Base-by-base conservation (phyloP, 768 basidiomycete species). In the Mrakia gelida region DNA sequence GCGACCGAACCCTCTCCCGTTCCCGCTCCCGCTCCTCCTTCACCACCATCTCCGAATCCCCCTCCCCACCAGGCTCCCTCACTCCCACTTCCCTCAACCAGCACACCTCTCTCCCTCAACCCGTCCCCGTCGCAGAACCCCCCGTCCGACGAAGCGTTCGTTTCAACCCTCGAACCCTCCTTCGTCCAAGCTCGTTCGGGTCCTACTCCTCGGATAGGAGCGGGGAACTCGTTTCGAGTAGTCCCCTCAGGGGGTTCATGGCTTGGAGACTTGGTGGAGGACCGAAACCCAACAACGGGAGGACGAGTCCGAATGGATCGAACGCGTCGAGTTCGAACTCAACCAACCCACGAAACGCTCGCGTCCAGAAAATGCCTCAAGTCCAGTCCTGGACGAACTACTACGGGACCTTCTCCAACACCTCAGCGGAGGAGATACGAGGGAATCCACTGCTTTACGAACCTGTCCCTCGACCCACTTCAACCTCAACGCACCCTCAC, bases 81-180 rank as follows among this genome's bases (percentile, higher is more conserved):
- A 73, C 61, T 18, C 56, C 54, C 4, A 73, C 73, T 1, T 56
- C 49, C 30, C n/a, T 23, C 41, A 32, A 30, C 7, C 52, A 52
- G 21, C 67, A 68, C 21, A 5, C 34, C 30, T 13, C 34, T n/a
- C 61, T 38, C 13, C 73, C 73, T 34, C 34, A 30, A 38, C 43
- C 71, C 26, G 49, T 49, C 11, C 71, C 72, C 16, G 38, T 54
- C 23, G 41, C 41, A 43, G 45, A 52, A 52, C 49, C 49, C 2
- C 73, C 54, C 23, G 59, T 59, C 1, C 6, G 34, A 13, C 30
- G 73, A 30, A 34, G 32, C 52, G 73, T 73, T 15, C 56, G 73
- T 2, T 73, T 73, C 54, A 73, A 73, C 52, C 73, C 73, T 59
- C 73, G 73, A 3, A 73, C 73, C 18, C 56, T 73, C 1, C 73